phyloP scores from a whole-genome alignment of 2,329 filamentous ascomycete species.

The Aspergillus flavus region DNA sequence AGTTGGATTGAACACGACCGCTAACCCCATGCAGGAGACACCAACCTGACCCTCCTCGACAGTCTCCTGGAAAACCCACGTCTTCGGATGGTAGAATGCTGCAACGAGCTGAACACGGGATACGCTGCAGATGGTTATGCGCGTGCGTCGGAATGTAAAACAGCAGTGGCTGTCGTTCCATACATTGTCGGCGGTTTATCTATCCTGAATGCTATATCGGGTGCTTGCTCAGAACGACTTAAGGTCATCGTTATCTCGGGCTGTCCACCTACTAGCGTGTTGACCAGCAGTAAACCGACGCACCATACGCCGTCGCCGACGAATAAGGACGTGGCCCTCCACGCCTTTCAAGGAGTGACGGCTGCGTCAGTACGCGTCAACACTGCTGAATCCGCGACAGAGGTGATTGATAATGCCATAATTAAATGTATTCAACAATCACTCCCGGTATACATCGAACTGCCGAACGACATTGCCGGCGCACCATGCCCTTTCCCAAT shows the following conservation, averaged over 20 bases:
- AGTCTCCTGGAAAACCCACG: conserved; percentile 3
- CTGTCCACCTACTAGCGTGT: conserved; percentile 1
- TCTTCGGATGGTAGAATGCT: conserved; percentile 14
- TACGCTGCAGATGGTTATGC: conserved; percentile 22
- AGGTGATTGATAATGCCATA: conserved; percentile 10
- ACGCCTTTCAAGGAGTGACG: conserved; percentile 10
- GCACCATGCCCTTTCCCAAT: neutral
- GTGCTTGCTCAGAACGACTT: conserved; percentile 13
- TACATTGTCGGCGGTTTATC: conserved; percentile 19
- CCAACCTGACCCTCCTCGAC: conserved; percentile 11
- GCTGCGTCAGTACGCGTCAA: conserved; percentile 10
- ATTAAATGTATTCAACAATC: conserved; percentile 5
- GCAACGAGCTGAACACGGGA: conserved; percentile 20
- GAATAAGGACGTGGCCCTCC: conserved; percentile 12
- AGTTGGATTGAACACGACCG: neutral
- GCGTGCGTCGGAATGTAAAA: conserved; percentile 3
- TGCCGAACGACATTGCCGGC: conserved; percentile 9
- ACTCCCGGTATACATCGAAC: conserved; percentile 13
- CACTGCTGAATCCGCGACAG: neutral
- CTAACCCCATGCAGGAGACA: conserved; percentile 4
- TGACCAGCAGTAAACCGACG: neutral
- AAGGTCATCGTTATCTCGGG: conserved; percentile 16
- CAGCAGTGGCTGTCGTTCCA: conserved; percentile 14
- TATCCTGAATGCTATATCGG: conserved; percentile 16
- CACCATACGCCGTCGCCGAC: conserved; percentile 9